These are phyloP conservation scores for Leucosporidium creatinivorum DNA, from an alignment of 768 basidiomycete genomes.

Conservation along the genomic window DNA sequence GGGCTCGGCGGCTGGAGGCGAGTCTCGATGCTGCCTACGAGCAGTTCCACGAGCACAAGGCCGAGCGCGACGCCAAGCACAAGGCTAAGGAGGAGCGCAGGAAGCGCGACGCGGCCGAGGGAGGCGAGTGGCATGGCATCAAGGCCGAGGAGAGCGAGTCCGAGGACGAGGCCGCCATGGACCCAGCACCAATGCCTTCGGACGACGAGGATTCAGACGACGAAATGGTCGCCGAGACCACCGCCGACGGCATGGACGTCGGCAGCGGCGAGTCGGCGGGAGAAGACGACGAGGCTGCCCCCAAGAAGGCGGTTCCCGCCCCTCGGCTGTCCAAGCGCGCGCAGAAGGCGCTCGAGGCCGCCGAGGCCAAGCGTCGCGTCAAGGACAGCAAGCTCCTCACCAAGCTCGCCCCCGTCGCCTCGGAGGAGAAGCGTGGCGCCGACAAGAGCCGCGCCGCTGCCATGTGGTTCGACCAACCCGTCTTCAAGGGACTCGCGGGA, in stretches of 20 bases:
- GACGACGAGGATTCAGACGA: slow-evolving; percentile 32
- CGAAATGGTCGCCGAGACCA: not conserved
- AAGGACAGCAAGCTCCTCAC: slow-evolving; percentile 48
- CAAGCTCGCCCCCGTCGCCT: slow-evolving; percentile 39
- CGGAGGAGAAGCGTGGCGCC: not conserved
- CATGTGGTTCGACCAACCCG: slow-evolving; percentile 92
- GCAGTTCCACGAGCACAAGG: slow-evolving; percentile 68
- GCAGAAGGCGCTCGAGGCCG: slow-evolving; percentile 27
- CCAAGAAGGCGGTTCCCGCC: not conserved
- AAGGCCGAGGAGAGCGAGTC: slow-evolving; percentile 44
- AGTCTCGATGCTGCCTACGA: slow-evolving; percentile 85
- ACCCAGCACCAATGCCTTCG: not conserved
- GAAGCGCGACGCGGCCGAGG: slow-evolving; percentile 55
- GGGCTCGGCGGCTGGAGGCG: slow-evolving; percentile 58
- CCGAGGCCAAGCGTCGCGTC: slow-evolving; percentile 37
- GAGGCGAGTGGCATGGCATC: slow-evolving; percentile 77
- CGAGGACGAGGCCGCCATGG: slow-evolving; percentile 27
- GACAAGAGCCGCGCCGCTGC: slow-evolving; percentile 52
- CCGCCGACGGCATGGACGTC: not conserved
- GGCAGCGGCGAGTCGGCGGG: slow-evolving; percentile 5
- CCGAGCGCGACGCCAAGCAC: slow-evolving; percentile 78
- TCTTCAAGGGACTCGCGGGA: slow-evolving; percentile 64
- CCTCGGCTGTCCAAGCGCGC: slow-evolving; percentile 46
- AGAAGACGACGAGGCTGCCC: slow-evolving; percentile 9
- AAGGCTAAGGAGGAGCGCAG: slow-evolving; percentile 69